Base-by-base conservation (phyloP, 495 filamentous ascomycete species). In the Pyrenopolyporus hunteri region DNA sequence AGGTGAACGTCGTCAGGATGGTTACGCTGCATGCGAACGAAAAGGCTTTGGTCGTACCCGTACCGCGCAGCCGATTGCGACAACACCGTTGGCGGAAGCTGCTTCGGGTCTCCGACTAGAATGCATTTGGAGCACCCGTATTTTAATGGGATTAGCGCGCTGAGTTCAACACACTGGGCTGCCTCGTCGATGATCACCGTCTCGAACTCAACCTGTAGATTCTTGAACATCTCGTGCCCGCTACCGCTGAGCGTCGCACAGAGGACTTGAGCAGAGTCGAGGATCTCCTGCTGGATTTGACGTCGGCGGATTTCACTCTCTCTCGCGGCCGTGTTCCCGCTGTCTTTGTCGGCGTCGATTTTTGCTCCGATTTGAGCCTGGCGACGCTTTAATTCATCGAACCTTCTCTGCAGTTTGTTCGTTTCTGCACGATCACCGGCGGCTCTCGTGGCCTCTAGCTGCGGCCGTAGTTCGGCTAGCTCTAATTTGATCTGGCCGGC, bases 141-240 rank as follows among this genome's bases (percentile, higher is more conserved):
- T 73, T 98, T 98, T 20, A 98, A 82, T 4, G 94, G 94, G 61
- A 98, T 98, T 16, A 98, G 83, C 13, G 95, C 93, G 67, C 92
- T 96, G 71, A 98, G 81, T 76, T 98, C 94, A 61, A 98, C 94
- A 57, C 92, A 98, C 78, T 98, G 94, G 14, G 94, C 94, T 1
- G 94, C 94, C 80, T 98, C 94, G 67, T 98, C 94, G 67, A 98
- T 96, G 67, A 98, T 89, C 59, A 98, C 94, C 0, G 94, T 97
- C 74, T 98, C 94, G 61, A 98, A 98, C 72, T 98, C 94, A 47
- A 98, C 91, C 64, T 89, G 93, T 44, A 98, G 75, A 63, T 87
- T 87, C 74, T 92, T 92, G 78, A 98, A 96, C 87, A 98, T 97
- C 45, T 98, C 95, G 64, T 98, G 95, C 11, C 94, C 94, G 74